phyloP scores from a whole-genome alignment of 2,329 filamentous ascomycete species.

The Sarocladium strictum region DNA sequence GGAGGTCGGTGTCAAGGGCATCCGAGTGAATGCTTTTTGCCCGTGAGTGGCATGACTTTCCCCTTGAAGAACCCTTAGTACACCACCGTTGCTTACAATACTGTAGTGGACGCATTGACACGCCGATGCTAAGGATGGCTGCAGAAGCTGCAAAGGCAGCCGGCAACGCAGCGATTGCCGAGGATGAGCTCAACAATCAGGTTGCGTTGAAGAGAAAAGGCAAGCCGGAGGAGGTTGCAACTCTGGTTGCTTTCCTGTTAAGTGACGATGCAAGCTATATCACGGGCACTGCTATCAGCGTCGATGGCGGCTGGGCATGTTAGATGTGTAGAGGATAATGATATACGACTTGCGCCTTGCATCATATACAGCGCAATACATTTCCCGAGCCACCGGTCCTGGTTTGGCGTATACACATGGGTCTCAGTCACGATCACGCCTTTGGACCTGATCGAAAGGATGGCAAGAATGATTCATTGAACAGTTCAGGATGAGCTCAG shows the following conservation, averaged over 20 bases:
- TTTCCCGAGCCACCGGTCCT: no score
- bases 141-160: conserved; percentile 11
- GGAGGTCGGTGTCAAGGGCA: conserved; percentile 19
- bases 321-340: conserved; percentile 11
- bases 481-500: background rate
- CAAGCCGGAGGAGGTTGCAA: conserved; percentile 20
- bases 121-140: conserved; percentile 21
- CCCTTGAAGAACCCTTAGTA: background rate
- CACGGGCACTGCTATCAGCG: conserved; percentile 17
- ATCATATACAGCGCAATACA: no score
- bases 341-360: no score
- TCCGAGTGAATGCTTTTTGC: conserved; percentile 23
- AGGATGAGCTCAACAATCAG: conserved; percentile 13
- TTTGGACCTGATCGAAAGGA: no score
- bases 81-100: background rate
- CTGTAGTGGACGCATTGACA: conserved; percentile 21
- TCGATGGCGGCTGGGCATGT: conserved; percentile 23
- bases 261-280: conserved; percentile 23
- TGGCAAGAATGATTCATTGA: no score
- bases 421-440: no score
- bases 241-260: conserved; percentile 21
- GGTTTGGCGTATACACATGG: no score
- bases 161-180: conserved; percentile 10
- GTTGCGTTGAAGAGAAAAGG: conserved; percentile 18
- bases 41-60: conserved; percentile 19